phyloP scores from a whole-genome alignment of 768 basidiomycete species.

The Rhodocollybia butyracea region DNA sequence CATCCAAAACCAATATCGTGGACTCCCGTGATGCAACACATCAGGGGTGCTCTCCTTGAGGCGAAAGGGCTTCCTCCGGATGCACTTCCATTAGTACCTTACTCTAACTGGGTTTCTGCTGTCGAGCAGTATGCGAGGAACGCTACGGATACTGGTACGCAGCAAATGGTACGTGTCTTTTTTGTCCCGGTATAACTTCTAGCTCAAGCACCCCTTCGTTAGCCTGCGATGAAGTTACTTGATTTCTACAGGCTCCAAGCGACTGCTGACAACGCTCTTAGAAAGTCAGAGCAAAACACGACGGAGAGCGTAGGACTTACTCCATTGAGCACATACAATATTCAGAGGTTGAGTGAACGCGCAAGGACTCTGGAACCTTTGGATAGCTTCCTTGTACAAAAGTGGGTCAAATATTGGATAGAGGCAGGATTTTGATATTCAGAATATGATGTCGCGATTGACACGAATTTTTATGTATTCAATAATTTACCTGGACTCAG shows the following conservation, averaged over 20 bases:
- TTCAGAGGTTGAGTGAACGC: not conserved
- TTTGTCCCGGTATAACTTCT: not conserved
- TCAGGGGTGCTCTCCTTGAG: not conserved
- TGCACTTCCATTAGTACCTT: not conserved
- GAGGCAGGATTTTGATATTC: not conserved
- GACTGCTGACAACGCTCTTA: not conserved
- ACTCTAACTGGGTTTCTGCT: not conserved
- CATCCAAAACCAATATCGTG: not conserved
- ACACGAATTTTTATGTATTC: too few species aligned
- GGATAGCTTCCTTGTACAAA: not conserved
- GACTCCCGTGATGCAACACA: not conserved
- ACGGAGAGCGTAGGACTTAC: not conserved
- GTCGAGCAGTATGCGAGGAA: not conserved
- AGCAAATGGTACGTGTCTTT: not conserved
- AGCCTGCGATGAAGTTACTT: not conserved
- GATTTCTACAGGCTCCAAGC: not conserved
- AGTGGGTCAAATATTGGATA: constrained; percentile 1
- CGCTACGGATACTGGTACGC: not conserved
- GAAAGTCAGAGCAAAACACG: not conserved
- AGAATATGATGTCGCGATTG: too few species aligned
- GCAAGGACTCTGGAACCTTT: not conserved
- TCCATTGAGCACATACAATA: not conserved
- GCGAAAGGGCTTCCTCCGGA: too few species aligned
- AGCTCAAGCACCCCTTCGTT: not conserved
- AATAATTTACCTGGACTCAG: too few species aligned